These are phyloP conservation scores for Ustilago shanxiensis DNA, from an alignment of 1,284 basidiomycete genomes.

Conservation along the genomic window DNA sequence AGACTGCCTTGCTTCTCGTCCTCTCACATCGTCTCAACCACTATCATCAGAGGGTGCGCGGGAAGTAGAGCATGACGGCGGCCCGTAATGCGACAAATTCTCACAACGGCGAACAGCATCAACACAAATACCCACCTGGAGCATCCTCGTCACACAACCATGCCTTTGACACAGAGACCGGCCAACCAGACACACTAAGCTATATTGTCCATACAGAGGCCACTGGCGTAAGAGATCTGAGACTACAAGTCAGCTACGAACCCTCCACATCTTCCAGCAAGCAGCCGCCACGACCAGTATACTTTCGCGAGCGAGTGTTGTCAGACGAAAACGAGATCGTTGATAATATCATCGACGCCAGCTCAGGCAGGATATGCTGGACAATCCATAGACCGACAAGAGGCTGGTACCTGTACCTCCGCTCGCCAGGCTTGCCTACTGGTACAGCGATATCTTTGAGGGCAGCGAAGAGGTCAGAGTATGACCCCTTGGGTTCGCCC, in stretches of 20 bases:
- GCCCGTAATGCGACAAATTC: neutral
- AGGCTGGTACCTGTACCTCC: conserved; percentile 62
- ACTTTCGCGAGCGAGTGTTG: conserved; percentile 51
- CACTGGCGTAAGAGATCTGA: conserved; percentile 28
- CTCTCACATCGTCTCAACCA: neutral
- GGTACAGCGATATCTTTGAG: conserved; percentile 53
- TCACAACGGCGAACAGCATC: neutral
- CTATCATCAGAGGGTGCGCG: neutral
- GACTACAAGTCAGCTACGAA: conserved; percentile 48
- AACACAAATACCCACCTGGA: conserved; percentile 12
- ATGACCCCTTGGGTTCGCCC: conserved; percentile 42
- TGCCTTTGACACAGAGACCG: neutral
- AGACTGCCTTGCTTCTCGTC: neutral
- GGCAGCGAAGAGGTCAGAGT: conserved; percentile 14
- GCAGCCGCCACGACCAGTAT: conserved; percentile 42
- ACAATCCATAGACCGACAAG: conserved; percentile 56
- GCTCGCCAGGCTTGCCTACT: conserved; percentile 52
- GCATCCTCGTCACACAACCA: conserved; percentile 1
- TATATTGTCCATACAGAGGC: conserved; percentile 47
- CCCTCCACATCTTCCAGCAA: conserved; percentile 29
- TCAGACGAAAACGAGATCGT: conserved; percentile 59
- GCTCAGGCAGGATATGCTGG: conserved; percentile 48
- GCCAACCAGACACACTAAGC: conserved; percentile 13
- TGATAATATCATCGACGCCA: conserved; percentile 54
- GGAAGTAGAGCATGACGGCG: neutral